Percentiles rank a stretch among this genome's conserved stretches.
These are phyloP conservation scores for Garcia nutans DNA, from an alignment of 345 rosid species.

Conservation along the genomic window DNA sequence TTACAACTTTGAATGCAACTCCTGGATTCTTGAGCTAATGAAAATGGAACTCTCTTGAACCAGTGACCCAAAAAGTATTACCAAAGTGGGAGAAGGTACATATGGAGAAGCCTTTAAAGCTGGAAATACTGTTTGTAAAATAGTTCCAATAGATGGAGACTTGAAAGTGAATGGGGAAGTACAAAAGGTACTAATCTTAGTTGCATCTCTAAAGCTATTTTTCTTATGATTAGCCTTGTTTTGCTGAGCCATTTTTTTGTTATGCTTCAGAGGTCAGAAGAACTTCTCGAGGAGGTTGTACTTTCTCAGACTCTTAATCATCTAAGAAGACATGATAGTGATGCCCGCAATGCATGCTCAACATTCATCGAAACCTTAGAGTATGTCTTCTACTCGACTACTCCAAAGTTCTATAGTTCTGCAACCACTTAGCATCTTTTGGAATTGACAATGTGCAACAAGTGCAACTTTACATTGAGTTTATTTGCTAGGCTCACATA, in stretches of 20 bases:
- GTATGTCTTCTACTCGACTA: conserved; percentile 44
- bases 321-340: conserved; percentile 42
- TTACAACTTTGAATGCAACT: conserved; percentile 8
- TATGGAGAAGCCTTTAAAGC: conserved; percentile 90
- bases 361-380: conserved; percentile 72
- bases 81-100: conserved; percentile 95
- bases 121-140: conserved; percentile 83
- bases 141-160: conserved; percentile 96
- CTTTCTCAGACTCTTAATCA: conserved; percentile 78
- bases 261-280: conserved; percentile 82
- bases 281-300: conserved; percentile 84
- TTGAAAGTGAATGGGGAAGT: conserved; percentile 82
- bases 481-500: background rate
- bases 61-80: conserved; percentile 69
- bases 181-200: conserved; percentile 60
- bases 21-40: conserved; percentile 16
- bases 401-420: background rate
- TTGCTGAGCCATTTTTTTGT: conserved; percentile 24
- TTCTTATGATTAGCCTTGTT: conserved; percentile 11
- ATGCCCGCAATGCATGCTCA: conserved; percentile 51
- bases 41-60: conserved; percentile 23
- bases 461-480: background rate
- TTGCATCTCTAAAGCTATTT: background rate
- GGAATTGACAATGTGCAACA: conserved; percentile 7
- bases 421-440: conserved; percentile 2